Conservation (phyloP, 2,329 filamentous ascomycete genomes). For the Paramyrothecium roridum region DNA sequence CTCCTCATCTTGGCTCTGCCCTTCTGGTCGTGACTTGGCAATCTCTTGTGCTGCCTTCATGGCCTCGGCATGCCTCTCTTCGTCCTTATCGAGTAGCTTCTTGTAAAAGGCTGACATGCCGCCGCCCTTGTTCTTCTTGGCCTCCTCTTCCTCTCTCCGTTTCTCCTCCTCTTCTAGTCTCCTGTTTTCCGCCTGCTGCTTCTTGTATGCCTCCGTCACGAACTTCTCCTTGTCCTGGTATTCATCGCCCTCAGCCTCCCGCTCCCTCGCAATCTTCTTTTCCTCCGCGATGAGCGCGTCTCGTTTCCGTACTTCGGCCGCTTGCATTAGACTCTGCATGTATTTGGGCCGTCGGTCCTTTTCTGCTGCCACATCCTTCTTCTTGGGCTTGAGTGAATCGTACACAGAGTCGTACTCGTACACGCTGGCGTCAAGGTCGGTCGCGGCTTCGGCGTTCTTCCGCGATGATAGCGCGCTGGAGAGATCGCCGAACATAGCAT, state of each 20-base stretch:
- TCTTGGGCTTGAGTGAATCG: conserved; percentile 69
- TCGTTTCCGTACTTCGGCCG: conserved; percentile 73
- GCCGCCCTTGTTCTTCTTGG: conserved; percentile 58
- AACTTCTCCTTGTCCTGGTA: conserved; percentile 83
- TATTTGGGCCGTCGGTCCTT: conserved; percentile 70
- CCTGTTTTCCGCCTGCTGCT: conserved; percentile 73
- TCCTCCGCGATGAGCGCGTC: conserved; percentile 77
- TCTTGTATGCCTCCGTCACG: conserved; percentile 79
- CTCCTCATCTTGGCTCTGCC: conserved; percentile 22
- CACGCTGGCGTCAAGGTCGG: conserved; percentile 67
- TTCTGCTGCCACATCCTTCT: conserved; percentile 51
- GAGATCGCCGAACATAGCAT: conserved; percentile 59
- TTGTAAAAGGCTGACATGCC: conserved; percentile 80
- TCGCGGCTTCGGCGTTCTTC: conserved; percentile 61
- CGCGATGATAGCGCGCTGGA: conserved; percentile 62
- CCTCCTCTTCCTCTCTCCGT: conserved; percentile 60
- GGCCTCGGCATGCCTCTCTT: conserved; percentile 66
- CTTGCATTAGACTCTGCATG: conserved; percentile 70
- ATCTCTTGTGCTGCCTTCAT: conserved; percentile 63
- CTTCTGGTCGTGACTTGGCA: conserved; percentile 34
- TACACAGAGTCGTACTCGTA: conserved; percentile 86
- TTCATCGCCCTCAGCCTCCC: conserved; percentile 77
- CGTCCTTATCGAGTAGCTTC: conserved; percentile 67
- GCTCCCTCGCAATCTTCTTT: conserved; percentile 73
- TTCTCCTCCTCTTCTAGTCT: conserved; percentile 70